Evolutionary conservation across 192 early-diverging fungal species (phyloP).

Genomic region (Diversispora eburnea): DNA sequence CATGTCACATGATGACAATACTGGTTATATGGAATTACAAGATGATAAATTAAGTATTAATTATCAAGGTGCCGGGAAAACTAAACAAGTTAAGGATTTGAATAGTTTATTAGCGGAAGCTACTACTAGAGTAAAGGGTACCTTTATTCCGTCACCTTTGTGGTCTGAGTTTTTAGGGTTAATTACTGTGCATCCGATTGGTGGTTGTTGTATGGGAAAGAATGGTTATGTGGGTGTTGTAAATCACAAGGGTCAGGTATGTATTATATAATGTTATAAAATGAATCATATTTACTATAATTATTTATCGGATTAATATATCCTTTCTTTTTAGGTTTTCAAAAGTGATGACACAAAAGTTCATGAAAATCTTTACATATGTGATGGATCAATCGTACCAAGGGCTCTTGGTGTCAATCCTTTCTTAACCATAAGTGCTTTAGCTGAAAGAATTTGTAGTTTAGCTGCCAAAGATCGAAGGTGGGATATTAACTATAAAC

Average conservation of each 20-base stretch:
- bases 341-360: constrained; percentile 37
- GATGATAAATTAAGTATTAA: constrained; percentile 38
- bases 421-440: constrained; percentile 45
- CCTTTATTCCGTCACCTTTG: constrained; percentile 40
- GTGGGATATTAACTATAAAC: constrained; percentile 42
- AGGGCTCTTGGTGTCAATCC: constrained; percentile 49
- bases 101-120: constrained; percentile 32
- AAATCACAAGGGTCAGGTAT: constrained; percentile 49
- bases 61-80: constrained; percentile 36
- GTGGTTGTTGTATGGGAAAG: constrained; percentile 42
- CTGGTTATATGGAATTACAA: constrained; percentile 34
- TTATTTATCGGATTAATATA: neutral
- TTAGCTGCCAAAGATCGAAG: constrained; percentile 36
- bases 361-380: constrained; percentile 45
- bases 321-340: constrained; percentile 28
- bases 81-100: constrained; percentile 31
- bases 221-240: constrained; percentile 38
- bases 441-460: constrained; percentile 42
- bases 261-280: neutral
- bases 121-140: constrained; percentile 31
- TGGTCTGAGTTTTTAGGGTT: constrained; percentile 33
- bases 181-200: constrained; percentile 48
- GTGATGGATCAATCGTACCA: constrained; percentile 47
- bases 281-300: neutral
- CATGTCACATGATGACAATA: constrained; percentile 49